Percentiles rank a stretch among this genome's conserved stretches.
Evolutionary conservation across 139 green algal genomes (phyloP).

Genomic region (Coelastrella sp.): DNA sequence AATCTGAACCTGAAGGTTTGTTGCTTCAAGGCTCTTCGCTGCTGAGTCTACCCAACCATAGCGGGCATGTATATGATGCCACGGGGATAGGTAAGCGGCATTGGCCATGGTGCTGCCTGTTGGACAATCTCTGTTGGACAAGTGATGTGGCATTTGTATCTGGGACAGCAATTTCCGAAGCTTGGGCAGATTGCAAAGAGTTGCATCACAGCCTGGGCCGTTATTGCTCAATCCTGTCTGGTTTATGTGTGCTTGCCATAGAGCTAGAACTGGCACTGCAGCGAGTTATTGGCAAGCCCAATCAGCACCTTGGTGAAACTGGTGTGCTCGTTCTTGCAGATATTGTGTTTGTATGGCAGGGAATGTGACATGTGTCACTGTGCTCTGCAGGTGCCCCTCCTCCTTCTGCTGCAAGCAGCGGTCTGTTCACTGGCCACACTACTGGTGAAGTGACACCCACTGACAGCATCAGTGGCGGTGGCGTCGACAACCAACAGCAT

Average conservation of each 20-base stretch:
- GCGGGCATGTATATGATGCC: constrained; percentile 12
- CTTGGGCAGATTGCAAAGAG: no score
- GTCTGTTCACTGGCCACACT: not conserved
- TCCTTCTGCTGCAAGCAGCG: constrained; percentile 27
- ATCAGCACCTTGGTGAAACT: not conserved
- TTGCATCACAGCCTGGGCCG: no score
- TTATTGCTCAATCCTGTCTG: no score
- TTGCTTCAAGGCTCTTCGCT: not conserved
- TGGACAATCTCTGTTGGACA: not conserved
- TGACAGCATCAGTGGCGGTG: constrained; percentile 18
- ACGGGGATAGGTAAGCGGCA: not conserved
- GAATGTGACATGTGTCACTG: not conserved
- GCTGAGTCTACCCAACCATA: constrained; percentile 1
- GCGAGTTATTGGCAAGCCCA: no score
- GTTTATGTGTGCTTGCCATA: no score
- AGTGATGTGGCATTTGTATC: not conserved
- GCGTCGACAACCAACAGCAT: constrained; percentile 10
- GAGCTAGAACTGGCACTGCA: no score
- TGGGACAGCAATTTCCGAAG: no score
- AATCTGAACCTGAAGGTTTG: not conserved
- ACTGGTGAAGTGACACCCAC: constrained; percentile 22
- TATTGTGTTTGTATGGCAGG: not conserved
- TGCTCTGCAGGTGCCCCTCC: constrained; percentile 19
- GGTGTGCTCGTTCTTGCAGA: not conserved
- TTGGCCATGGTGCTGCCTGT: not conserved